Conservation (phyloP, 139 green algal genomes). For the Tetraselmis chui region DNA sequence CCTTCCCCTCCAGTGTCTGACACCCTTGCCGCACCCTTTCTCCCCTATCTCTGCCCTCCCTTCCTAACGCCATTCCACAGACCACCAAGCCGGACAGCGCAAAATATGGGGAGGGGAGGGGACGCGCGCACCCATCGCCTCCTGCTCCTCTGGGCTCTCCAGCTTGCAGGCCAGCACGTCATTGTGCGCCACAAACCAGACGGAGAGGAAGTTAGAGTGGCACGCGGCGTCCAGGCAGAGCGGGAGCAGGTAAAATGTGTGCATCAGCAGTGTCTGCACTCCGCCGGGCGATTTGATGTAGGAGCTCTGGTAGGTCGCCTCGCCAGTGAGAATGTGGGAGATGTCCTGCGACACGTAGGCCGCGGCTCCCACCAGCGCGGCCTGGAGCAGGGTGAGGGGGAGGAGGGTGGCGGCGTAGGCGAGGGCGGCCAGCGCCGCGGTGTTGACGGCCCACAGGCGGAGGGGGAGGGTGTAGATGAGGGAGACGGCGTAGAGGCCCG, state of each 20-base stretch:
- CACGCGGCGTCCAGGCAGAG: background rate
- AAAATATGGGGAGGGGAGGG: too few relatives aligned
- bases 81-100: too few relatives aligned
- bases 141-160: conserved; percentile 7
- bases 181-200: conserved; percentile 24
- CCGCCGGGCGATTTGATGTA: conserved; percentile 9
- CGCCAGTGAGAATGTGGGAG: conserved; percentile 15
- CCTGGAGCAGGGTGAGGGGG: background rate
- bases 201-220: background rate
- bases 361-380: background rate
- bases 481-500: background rate
- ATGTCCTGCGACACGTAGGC: conserved; percentile 20
- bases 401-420: background rate
- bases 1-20: too few relatives aligned
- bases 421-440: background rate
- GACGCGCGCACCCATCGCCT: background rate
- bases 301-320: conserved; percentile 19
- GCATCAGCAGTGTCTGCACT: background rate
- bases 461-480: background rate
- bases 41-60: too few relatives aligned
- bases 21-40: too few relatives aligned
- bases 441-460: background rate
- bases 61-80: too few relatives aligned
- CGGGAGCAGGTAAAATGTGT: conserved; percentile 20
- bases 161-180: conserved; percentile 16